Conservation (phyloP, 1,284 basidiomycete species). For the Sphaerobolus stellatus region DNA sequence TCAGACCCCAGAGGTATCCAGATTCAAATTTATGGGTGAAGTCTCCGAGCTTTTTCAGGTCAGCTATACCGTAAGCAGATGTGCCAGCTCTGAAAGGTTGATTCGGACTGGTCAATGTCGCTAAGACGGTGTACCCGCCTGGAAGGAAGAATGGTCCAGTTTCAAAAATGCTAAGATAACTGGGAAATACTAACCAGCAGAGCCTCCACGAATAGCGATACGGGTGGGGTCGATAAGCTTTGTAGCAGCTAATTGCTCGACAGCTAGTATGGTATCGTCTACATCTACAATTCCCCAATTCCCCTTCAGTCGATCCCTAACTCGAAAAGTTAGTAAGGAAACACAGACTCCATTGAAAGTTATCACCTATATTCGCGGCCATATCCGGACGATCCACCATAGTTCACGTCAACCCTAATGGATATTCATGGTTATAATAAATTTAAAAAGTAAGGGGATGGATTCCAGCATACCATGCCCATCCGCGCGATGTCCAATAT, state of each 20-base stretch:
- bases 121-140: slow-evolving; percentile 62
- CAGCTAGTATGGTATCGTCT: slow-evolving; percentile 56
- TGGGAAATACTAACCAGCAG: slow-evolving; percentile 31
- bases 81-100: slow-evolving; percentile 49
- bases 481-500: slow-evolving; percentile 69
- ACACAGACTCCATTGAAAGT: no score
- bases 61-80: slow-evolving; percentile 55
- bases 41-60: slow-evolving; percentile 47
- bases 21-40: slow-evolving; percentile 70
- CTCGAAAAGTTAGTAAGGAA: no score
- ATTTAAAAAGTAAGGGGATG: background rate
- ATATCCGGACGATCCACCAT: slow-evolving; percentile 67
- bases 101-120: slow-evolving; percentile 40
- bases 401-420: slow-evolving; percentile 64
- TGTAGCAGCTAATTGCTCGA: slow-evolving; percentile 41
- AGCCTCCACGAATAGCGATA: slow-evolving; percentile 58
- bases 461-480: slow-evolving; percentile 52
- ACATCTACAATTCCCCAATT: slow-evolving; percentile 73
- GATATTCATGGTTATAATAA: background rate
- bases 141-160: background rate
- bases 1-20: slow-evolving; percentile 50
- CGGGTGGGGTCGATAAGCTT: slow-evolving; percentile 53
- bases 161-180: background rate
- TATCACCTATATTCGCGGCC: slow-evolving; percentile 56
- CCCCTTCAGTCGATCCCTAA: slow-evolving; percentile 54